Evolutionary conservation across 441 rosid genomes (phyloP).

Genomic region (Pelargonium citronellum): DNA sequence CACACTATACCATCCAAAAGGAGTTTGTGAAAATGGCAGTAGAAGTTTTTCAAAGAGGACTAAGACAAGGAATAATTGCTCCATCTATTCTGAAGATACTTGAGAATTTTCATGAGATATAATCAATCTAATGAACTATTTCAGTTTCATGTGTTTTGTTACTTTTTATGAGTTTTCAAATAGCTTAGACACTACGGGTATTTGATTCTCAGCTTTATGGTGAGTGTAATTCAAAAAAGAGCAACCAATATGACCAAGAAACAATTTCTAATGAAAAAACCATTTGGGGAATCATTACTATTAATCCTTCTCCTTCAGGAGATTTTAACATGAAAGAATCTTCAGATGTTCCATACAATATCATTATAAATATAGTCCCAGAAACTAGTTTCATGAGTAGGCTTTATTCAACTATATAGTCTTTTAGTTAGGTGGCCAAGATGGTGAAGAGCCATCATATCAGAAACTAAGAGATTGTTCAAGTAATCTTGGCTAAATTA

Average conservation of each 20-base stretch:
- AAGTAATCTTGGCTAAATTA: background rate
- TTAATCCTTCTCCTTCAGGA: background rate
- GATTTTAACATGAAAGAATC: background rate
- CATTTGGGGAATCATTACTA: background rate
- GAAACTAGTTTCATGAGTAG: background rate
- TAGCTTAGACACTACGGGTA: background rate
- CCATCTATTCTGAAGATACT: background rate
- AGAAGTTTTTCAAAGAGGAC: slow-evolving; percentile 5
- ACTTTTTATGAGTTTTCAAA: background rate
- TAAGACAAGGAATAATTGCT: background rate
- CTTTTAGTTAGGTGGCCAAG: slow-evolving; percentile 30
- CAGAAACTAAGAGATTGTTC: slow-evolving; percentile 6
- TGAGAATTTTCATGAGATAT: background rate
- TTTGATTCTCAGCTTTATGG: background rate
- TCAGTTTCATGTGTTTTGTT: background rate
- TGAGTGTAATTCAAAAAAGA: background rate
- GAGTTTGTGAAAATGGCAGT: slow-evolving; percentile 19
- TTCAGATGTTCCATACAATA: background rate
- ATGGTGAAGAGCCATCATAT: slow-evolving; percentile 25
- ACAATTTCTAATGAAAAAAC: background rate
- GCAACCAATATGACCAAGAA: background rate
- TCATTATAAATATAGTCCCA: background rate
- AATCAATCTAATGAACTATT: background rate
- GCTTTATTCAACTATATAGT: background rate
- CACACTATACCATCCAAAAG: slow-evolving; percentile 17